Percentiles rank a stretch among this genome's conserved stretches.
Conservation (phyloP, 2,329 filamentous ascomycete genomes). For the Cryphonectria radicalis region DNA sequence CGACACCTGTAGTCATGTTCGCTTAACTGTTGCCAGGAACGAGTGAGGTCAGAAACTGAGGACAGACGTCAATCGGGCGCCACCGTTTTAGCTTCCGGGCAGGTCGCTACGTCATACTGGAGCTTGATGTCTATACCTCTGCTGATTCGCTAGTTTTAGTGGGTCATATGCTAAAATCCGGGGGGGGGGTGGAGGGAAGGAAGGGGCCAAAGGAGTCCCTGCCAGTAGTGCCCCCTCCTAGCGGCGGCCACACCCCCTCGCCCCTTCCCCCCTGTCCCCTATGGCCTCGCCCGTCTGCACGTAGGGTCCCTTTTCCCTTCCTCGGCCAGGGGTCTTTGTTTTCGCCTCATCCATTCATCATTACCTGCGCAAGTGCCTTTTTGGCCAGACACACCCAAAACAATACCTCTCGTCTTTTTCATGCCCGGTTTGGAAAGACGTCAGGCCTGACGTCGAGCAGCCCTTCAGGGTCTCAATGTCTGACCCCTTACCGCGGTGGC, state of each 20-base stretch:
- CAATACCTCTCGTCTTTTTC: not conserved
- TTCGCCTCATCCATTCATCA: not conserved
- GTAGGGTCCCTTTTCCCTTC: not conserved
- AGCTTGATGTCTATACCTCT: not conserved
- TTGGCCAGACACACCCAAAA: not conserved
- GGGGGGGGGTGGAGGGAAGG: not conserved
- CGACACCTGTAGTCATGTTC: not conserved
- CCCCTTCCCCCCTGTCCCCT: not conserved
- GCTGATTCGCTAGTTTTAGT: not conserved
- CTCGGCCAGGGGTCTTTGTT: slow-evolving; percentile 5
- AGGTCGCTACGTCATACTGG: slow-evolving; percentile 20
- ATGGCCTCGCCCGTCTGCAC: not conserved
- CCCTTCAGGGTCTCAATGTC: not conserved
- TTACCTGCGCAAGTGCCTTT: not conserved
- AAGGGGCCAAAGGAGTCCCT: not conserved
- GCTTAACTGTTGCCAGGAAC: not conserved
- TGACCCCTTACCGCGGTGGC: not conserved
- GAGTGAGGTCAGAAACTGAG: slow-evolving; percentile 29
- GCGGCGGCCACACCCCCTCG: too few relatives aligned
- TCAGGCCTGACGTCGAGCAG: slow-evolving; percentile 1
- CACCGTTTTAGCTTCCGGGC: slow-evolving; percentile 18
- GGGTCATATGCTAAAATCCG: not conserved
- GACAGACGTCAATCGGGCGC: slow-evolving; percentile 23
- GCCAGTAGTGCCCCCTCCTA: not conserved
- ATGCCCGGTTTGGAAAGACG: not conserved